A percentile compares a stretch with the other conserved stretches of the same genome.
Conservation (phyloP, 2,329 filamentous ascomycete genomes). For the Hyphodiscus sp. region DNA sequence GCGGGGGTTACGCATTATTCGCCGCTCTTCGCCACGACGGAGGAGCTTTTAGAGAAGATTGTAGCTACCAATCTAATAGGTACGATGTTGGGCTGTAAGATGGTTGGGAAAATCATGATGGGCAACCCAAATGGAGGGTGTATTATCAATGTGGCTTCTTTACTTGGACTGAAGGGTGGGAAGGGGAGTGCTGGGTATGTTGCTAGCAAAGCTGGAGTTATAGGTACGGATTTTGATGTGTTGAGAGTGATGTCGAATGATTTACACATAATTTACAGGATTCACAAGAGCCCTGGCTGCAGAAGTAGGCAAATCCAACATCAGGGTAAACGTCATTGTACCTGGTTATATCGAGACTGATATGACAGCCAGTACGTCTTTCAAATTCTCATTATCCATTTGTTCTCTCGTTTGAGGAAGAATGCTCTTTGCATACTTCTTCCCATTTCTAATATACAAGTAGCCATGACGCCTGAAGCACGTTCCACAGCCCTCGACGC, state of each 20-base stretch:
- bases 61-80: slow-evolving; percentile 65
- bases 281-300: slow-evolving; percentile 61
- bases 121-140: slow-evolving; percentile 35
- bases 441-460: slow-evolving; percentile 30
- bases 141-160: slow-evolving; percentile 77
- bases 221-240: slow-evolving; percentile 43
- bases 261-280: slow-evolving; percentile 35
- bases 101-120: slow-evolving; percentile 43
- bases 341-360: slow-evolving; percentile 78
- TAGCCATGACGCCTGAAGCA: slow-evolving; percentile 38
- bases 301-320: slow-evolving; percentile 52
- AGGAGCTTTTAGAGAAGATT: slow-evolving; percentile 47
- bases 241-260: background rate
- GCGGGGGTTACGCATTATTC: slow-evolving; percentile 65
- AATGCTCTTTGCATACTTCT: slow-evolving; percentile 17
- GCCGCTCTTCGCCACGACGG: slow-evolving; percentile 50
- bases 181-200: slow-evolving; percentile 68
- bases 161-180: slow-evolving; percentile 64
- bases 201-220: slow-evolving; percentile 72
- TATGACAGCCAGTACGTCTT: slow-evolving; percentile 62
- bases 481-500: slow-evolving; percentile 32
- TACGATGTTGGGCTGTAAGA: slow-evolving; percentile 56
- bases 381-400: background rate
- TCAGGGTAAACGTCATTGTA: slow-evolving; percentile 74
- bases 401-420: background rate